Evolutionary conservation across 1,284 basidiomycete genomes (phyloP), one percentile per base, ranked within the genome.

Genomic region (Rugiboletus extremiorientalis): DNA sequence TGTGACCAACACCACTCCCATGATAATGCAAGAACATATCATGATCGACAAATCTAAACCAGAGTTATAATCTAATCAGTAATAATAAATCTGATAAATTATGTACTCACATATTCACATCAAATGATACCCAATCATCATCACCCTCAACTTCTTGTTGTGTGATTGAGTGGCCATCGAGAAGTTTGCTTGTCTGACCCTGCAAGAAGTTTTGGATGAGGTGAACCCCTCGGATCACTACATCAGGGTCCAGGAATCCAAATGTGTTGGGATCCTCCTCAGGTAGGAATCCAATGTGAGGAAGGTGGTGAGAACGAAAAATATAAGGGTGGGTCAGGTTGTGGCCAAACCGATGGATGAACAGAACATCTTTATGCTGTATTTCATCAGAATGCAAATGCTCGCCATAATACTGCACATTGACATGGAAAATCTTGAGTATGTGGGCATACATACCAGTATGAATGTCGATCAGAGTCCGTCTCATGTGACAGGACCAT

Each of bases 21-120:
- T 6, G 25, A 6, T 27, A 42, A 9, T n/a, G 15, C 57, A 59
- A 59, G 7, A 59, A 59, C 58, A 59, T 58, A 9, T 59, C 43
- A 1, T 7, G 34, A 28, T 59, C 36, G 1, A 36, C 25, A n/a
- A 59, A 53, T 20, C 51, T 53, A 2, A 12, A 5, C 36, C 0
- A 2, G 16, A 16, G 30, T 22, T 22, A 49, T 8, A 18, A 54
- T 1, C 34, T 31, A 28, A 5, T 20, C 2, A 25, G 16, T 7
- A n/a, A n/a, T n/a, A n/a, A n/a, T n/a, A n/a, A n/a, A n/a, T n/a
- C n/a, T n/a, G n/a, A n/a, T n/a, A n/a, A n/a, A n/a, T n/a, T n/a
- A n/a, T n/a, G n/a, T 14, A 55, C 46, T n/a, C 31, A 56, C 48
- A 51, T 54, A 23, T 61, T 60, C 1, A 61, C 30, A 28, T 47